phyloP scores from a whole-genome alignment of 2,329 filamentous ascomycete genomes.

The Verticillium dahliae region DNA sequence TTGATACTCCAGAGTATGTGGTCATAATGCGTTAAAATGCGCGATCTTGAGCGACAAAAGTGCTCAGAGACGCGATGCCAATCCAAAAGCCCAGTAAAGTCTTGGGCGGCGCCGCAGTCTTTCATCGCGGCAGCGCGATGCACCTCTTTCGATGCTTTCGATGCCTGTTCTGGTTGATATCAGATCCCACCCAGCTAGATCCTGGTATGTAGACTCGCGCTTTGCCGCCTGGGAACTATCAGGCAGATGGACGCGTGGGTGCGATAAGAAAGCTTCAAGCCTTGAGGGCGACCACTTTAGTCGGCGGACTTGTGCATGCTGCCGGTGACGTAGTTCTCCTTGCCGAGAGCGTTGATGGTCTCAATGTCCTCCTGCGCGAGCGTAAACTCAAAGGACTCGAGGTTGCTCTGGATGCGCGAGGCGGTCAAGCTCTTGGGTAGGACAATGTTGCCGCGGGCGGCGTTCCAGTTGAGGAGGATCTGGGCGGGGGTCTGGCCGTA shows the following conservation, averaged over 20 bases:
- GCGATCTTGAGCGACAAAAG: background rate
- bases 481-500: constrained; percentile 50
- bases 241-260: background rate
- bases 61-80: background rate
- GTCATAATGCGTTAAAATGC: background rate
- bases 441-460: constrained; percentile 50
- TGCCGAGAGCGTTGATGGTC: constrained; percentile 23
- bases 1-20: background rate
- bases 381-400: constrained; percentile 55
- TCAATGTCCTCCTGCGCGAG: constrained; percentile 43
- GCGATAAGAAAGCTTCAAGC: background rate
- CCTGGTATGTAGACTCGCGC: background rate
- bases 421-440: constrained; percentile 59
- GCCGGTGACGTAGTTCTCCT: constrained; percentile 19
- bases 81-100: background rate
- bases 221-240: background rate
- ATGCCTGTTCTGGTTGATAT: background rate
- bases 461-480: constrained; percentile 53
- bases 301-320: constrained; percentile 32
- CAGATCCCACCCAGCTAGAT: background rate
- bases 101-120: background rate
- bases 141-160: background rate
- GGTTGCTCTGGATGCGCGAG: constrained; percentile 54
- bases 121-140: background rate
- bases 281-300: constrained; percentile 13